Percentiles rank a stretch among this genome's conserved stretches.
Evolutionary conservation across 768 basidiomycete species (phyloP).

Genomic region (Leccinum arenicola): DNA sequence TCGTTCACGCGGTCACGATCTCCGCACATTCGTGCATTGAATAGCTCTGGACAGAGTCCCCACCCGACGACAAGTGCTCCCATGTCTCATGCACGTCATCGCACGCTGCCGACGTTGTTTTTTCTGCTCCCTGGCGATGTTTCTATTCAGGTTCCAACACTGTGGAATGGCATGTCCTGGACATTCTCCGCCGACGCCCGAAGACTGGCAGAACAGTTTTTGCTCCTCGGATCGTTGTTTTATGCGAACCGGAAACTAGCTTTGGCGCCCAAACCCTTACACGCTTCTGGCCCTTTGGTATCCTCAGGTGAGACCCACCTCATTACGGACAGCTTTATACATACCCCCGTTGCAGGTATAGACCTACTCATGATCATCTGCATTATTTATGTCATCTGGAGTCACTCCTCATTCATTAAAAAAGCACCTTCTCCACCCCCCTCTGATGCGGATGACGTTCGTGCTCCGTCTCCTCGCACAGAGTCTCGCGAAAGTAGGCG

Average conservation of each 20-base stretch:
- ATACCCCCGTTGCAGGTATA: slow-evolving; percentile 45
- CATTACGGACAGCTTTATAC: slow-evolving; percentile 1
- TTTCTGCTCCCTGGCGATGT: slow-evolving; percentile 49
- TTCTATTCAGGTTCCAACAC: slow-evolving; percentile 44
- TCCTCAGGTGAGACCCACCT: slow-evolving; percentile 44
- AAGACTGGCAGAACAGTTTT: slow-evolving; percentile 57
- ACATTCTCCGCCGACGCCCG: slow-evolving; percentile 59
- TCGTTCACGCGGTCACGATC: slow-evolving; percentile 75
- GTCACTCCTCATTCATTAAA: slow-evolving; percentile 48
- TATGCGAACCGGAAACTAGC: slow-evolving; percentile 47
- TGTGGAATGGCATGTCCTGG: slow-evolving; percentile 38
- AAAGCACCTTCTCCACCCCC: slow-evolving; percentile 12
- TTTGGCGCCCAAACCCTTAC: slow-evolving; percentile 8
- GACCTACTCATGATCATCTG: slow-evolving; percentile 51
- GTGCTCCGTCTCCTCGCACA: slow-evolving; percentile 39
- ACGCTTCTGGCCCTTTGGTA: slow-evolving; percentile 40
- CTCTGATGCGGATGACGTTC: slow-evolving; percentile 19
- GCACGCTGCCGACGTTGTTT: slow-evolving; percentile 18
- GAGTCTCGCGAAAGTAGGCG: slow-evolving; percentile 51
- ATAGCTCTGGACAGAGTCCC: slow-evolving; percentile 34
- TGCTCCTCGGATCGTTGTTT: slow-evolving; percentile 63
- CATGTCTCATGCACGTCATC: slow-evolving; percentile 42
- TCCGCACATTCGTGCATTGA: slow-evolving; percentile 44
- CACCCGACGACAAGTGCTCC: slow-evolving; percentile 40
- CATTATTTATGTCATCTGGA: slow-evolving; percentile 59